Evolutionary conservation across 805 yeast species (phyloP), one percentile per base, ranked within the genome.

Genomic region (Yarrowia yakushimensis): DNA sequence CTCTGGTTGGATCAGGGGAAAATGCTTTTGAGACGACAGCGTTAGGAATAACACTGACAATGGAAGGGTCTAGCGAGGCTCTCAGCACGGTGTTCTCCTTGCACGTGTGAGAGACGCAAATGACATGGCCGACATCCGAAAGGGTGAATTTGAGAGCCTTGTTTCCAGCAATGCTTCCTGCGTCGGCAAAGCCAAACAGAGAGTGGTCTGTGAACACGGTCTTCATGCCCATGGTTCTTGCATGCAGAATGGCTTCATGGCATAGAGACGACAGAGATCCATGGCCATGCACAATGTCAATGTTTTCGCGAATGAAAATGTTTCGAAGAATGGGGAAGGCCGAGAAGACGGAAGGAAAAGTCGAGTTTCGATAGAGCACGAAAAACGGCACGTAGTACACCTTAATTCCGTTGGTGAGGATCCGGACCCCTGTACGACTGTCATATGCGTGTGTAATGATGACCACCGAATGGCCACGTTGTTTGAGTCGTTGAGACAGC

Each of bases 181-280:
- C 83, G 68, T 88, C 92, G 1, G 94, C 88, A 76, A 94, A 94
- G 0, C 98, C 99, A 76, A 91, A 93, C 33, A 94, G 76, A 0
- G 98, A 93, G 71, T 94, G 99, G 71, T 94, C 99, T 0, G 99
- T 94, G 67, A 94, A 87, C 0, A 93, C 93, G 0, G 99, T 90
- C 66, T 83, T 84, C 62, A 93, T 75, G 0, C 97, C 97, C 97
- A 94, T 88, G 0, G 96, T 87, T 41, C 91, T 79, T 0, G 89
- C 97, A 71, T 94, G 98, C n/a, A 92, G 76, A 9, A 94, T 83
- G 0, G 93, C 90, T 71, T 94, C 99, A 66, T 88, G 96, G 48
- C 97, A 89, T 66, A 94, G 74, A 8, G 90, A 82, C 39, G 96
- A 86, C 71, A 89, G 83, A 34, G 97, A 86, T 0, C 96, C 99